phyloP scores from a whole-genome alignment of 768 basidiomycete genomes.

The Serendipita sp. region DNA sequence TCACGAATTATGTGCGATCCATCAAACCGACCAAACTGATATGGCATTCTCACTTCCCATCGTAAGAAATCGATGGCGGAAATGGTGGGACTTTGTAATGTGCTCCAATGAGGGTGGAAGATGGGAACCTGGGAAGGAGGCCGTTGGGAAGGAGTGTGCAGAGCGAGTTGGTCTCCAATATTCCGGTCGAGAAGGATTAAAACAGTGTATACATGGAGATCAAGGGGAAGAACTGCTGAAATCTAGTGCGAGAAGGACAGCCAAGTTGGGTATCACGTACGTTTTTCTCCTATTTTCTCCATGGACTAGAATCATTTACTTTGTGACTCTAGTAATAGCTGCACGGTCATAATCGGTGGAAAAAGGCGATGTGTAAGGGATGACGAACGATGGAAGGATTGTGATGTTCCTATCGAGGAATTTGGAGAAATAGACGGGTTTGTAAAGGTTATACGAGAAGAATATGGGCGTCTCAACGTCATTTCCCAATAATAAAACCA shows the following conservation, averaged over 20 bases:
- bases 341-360: conserved; percentile 65
- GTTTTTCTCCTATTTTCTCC: conserved; percentile 11
- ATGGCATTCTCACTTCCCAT: not conserved
- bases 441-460: conserved; percentile 56
- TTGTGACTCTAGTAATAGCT: conserved; percentile 46
- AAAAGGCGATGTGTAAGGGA: conserved; percentile 60
- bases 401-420: conserved; percentile 36
- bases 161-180: conserved; percentile 48
- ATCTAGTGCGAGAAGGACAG: conserved; percentile 35
- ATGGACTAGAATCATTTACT: conserved; percentile 8
- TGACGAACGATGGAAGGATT: conserved; percentile 53
- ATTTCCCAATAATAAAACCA: not conserved
- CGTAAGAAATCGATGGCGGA: conserved; percentile 30
- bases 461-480: conserved; percentile 48
- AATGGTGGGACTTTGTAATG: conserved; percentile 72
- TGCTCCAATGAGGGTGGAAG: conserved; percentile 55
- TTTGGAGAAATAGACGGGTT: conserved; percentile 40
- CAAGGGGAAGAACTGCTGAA: conserved; percentile 52
- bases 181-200: conserved; percentile 42
- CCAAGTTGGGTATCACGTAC: conserved; percentile 41
- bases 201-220: conserved; percentile 33
- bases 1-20: conserved; percentile 65
- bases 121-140: conserved; percentile 45
- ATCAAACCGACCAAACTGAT: conserved; percentile 8
- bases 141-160: conserved; percentile 52